phyloP scores from a whole-genome alignment of 1,284 basidiomycete genomes.

The Hymenochaete sp. region DNA sequence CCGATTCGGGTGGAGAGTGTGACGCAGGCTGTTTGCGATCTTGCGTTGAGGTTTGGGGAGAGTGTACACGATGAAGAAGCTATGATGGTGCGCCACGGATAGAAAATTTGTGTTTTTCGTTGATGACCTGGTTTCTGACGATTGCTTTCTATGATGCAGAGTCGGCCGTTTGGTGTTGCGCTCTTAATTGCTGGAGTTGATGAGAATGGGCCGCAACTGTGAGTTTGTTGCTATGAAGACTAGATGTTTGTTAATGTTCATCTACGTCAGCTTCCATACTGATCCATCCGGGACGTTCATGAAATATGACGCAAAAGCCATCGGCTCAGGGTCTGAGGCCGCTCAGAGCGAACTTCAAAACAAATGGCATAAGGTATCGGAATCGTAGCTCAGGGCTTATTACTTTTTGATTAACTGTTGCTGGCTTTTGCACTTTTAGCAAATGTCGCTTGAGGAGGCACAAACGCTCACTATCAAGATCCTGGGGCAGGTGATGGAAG shows the following conservation, averaged over 20 bases:
- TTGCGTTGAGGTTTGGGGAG: conserved; percentile 96
- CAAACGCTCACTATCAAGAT: conserved; percentile 82
- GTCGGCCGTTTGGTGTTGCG: conserved; percentile 96
- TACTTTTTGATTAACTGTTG: conserved; percentile 13
- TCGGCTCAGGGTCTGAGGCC: conserved; percentile 96
- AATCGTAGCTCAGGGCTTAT: conserved; percentile 3
- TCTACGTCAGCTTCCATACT: conserved; percentile 73
- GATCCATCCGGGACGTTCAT: conserved; percentile 99
- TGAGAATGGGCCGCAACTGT: conserved; percentile 94
- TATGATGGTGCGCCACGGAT: conserved; percentile 83
- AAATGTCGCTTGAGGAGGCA: conserved; percentile 89
- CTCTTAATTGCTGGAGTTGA: conserved; percentile 95
- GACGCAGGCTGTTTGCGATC: conserved; percentile 96
- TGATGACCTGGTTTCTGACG: background rate
- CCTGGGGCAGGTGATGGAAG: conserved; percentile 99
- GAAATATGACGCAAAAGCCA: conserved; percentile 96
- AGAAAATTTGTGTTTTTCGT: background rate
- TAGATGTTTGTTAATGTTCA: conserved; percentile 10
- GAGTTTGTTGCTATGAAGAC: conserved; percentile 23
- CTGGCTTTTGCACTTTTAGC: conserved; percentile 38
- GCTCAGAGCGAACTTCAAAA: conserved; percentile 97
- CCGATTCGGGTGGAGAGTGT: conserved; percentile 93
- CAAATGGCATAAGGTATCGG: conserved; percentile 86
- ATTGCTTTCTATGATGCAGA: conserved; percentile 35
- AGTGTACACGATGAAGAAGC: conserved; percentile 98